Conservation (phyloP, 805 yeast species). For the Wickerhamomyces xylosicus region DNA sequence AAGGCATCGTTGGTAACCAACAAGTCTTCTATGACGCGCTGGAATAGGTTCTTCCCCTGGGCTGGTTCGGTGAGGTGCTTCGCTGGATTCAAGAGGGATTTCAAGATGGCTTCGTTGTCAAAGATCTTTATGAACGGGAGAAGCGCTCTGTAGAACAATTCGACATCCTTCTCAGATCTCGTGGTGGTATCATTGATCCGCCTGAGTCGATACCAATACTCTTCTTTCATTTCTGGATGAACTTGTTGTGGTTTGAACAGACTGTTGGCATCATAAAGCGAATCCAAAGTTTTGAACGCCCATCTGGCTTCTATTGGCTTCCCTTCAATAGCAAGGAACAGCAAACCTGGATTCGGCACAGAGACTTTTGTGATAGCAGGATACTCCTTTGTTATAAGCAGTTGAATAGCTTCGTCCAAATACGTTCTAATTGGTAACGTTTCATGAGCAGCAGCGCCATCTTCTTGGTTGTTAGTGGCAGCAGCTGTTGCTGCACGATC, state of each 20-base stretch:
- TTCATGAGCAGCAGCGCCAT: background rate
- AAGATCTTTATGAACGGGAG: conserved; percentile 26
- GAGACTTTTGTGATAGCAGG: conserved; percentile 15
- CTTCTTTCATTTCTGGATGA: conserved; percentile 38
- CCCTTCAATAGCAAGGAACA: conserved; percentile 49
- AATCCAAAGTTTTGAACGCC: conserved; percentile 29
- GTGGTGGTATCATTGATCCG: conserved; percentile 43
- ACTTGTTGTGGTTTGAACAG: conserved; percentile 15
- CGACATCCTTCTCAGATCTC: conserved; percentile 32
- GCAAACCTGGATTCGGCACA: conserved; percentile 35
- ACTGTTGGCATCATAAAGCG: conserved; percentile 6
- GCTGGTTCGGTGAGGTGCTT: conserved; percentile 12
- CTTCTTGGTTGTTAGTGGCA: background rate
- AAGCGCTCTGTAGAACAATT: conserved; percentile 37
- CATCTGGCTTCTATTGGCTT: conserved; percentile 33
- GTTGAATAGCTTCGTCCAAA: conserved; percentile 27
- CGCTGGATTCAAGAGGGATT: conserved; percentile 17
- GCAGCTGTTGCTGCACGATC: conserved; percentile 18
- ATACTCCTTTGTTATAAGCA: conserved; percentile 20
- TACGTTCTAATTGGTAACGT: conserved; percentile 20
- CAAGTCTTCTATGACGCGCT: conserved; percentile 42
- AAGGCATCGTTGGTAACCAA: conserved; percentile 36
- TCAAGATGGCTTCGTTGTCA: conserved; percentile 25
- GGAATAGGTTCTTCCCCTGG: conserved; percentile 18
- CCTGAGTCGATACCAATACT: conserved; percentile 38